Percentiles rank a stretch among this genome's conserved stretches.
Evolutionary conservation across 2,329 filamentous ascomycete genomes (phyloP).

Genomic region (Alternaria sp.): DNA sequence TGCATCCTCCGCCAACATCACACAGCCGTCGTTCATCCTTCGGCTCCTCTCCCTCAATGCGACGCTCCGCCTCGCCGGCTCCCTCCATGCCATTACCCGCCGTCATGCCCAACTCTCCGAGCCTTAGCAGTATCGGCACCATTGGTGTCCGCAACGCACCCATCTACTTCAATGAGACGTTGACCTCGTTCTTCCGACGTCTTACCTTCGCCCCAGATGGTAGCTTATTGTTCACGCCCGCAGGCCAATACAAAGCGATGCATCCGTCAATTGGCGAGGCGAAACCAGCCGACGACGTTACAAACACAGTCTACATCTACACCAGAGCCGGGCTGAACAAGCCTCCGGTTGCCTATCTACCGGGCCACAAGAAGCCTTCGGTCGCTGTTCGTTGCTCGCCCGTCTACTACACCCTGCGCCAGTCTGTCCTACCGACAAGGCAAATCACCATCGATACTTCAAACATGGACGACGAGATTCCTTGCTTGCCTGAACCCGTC

Average conservation of each 20-base stretch:
- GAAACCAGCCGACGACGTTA: constrained; percentile 83
- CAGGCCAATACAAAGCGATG: constrained; percentile 90
- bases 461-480: constrained; percentile 82
- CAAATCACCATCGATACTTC: constrained; percentile 96
- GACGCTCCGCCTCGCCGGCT: constrained; percentile 89
- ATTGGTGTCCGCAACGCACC: constrained; percentile 76
- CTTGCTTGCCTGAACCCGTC: constrained; percentile 82
- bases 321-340: constrained; percentile 96
- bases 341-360: constrained; percentile 91
- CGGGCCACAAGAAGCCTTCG: constrained; percentile 97
- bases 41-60: constrained; percentile 75
- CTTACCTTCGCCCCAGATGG: constrained; percentile 95
- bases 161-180: constrained; percentile 94
- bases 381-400: constrained; percentile 96
- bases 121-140: constrained; percentile 64
- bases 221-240: constrained; percentile 90
- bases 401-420: constrained; percentile 81
- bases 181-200: constrained; percentile 95
- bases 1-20: constrained; percentile 94
- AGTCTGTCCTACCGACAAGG: constrained; percentile 71
- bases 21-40: constrained; percentile 96
- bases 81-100: constrained; percentile 93
- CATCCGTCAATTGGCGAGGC: constrained; percentile 71
- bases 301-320: constrained; percentile 98
- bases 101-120: constrained; percentile 94